Evolutionary conservation across 495 filamentous ascomycete genomes (phyloP).

Genomic region (Tuber aestivum): DNA sequence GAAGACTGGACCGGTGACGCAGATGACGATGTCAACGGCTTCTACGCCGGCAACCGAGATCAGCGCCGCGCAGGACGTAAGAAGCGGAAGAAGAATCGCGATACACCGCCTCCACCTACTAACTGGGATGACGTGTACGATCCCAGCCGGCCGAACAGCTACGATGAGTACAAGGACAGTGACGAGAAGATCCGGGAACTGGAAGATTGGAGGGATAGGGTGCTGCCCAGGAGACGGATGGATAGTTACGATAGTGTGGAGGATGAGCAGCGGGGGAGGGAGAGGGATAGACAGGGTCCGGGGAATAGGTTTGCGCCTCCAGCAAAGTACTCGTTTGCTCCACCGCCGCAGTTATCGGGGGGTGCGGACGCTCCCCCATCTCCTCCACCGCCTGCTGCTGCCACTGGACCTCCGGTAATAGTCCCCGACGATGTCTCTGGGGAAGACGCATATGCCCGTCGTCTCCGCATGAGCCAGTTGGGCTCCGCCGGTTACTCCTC

Average conservation of each 20-base stretch:
- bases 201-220: constrained; percentile 77
- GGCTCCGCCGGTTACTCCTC: constrained; percentile 48
- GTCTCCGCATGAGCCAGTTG: constrained; percentile 49
- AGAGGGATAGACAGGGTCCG: constrained; percentile 36
- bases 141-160: constrained; percentile 72
- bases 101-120: constrained; percentile 55
- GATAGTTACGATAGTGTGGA: constrained; percentile 55
- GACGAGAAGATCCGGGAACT: constrained; percentile 77
- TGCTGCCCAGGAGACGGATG: constrained; percentile 68
- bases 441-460: constrained; percentile 66
- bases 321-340: constrained; percentile 61
- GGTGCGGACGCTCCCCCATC: constrained; percentile 9
- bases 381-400: constrained; percentile 44
- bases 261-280: constrained; percentile 40
- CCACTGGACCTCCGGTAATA: constrained; percentile 43
- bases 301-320: constrained; percentile 69
- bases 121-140: constrained; percentile 96
- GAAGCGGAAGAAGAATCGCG: constrained; percentile 76
- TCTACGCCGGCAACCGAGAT: constrained; percentile 50
- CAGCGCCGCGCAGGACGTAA: constrained; percentile 73
- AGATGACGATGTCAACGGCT: constrained; percentile 65
- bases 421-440: constrained; percentile 56
- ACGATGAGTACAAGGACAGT: constrained; percentile 77
- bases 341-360: constrained; percentile 55
- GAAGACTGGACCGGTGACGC: constrained; percentile 78